A percentile compares a stretch with the other conserved stretches of the same genome.
Conservation (phyloP, 106 monocot species). For the Posidonia australis region DNA sequence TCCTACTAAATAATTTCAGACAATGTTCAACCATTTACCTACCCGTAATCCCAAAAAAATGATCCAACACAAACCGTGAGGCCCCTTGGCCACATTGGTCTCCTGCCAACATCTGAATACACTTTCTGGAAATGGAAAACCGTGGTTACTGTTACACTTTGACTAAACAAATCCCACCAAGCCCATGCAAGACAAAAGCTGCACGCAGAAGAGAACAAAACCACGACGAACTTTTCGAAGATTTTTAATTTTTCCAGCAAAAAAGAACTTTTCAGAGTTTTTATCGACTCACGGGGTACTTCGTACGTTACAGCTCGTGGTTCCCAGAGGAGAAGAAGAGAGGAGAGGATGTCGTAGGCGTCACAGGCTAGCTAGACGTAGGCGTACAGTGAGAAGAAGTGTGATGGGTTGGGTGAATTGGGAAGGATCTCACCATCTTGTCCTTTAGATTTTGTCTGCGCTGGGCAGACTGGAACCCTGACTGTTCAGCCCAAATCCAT, state of each 20-base stretch:
- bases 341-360: too few species aligned
- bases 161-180: too few species aligned
- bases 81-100: neutral
- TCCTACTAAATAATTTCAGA: neutral
- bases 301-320: too few species aligned
- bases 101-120: constrained; percentile 1
- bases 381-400: neutral
- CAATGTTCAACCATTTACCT: neutral
- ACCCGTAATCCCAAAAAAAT: neutral
- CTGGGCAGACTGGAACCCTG: neutral
- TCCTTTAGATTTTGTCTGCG: constrained; percentile 10
- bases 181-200: too few species aligned
- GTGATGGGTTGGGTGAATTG: neutral
- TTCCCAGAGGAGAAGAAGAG: too few species aligned
- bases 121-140: neutral
- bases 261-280: too few species aligned
- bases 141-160: neutral
- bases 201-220: neutral
- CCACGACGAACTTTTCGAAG: too few species aligned
- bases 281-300: too few species aligned
- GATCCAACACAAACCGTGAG: neutral
- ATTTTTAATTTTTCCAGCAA: too few species aligned
- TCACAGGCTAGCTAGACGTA: neutral
- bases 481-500: neutral
- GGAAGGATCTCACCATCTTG: constrained; percentile 5